A percentile compares a stretch with the other conserved stretches of the same genome.
Conservation (phyloP, 106 monocot genomes). For the Dioscorea zingiberensis region DNA sequence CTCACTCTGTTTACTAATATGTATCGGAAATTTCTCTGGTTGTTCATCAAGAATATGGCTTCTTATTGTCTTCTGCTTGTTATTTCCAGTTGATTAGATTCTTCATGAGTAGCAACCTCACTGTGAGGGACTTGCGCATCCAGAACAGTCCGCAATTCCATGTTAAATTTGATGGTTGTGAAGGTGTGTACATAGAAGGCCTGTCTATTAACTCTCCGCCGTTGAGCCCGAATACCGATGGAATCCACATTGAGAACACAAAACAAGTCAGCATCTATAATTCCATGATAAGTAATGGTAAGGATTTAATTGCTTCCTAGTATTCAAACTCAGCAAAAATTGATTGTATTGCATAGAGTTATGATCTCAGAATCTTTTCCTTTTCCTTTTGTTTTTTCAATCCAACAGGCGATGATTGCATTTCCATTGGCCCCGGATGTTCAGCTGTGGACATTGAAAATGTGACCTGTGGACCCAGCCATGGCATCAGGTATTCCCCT, state of each 20-base stretch:
- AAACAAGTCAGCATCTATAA: constrained; percentile 75
- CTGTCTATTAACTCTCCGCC: constrained; percentile 77
- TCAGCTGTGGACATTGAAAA: constrained; percentile 70
- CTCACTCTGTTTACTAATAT: background rate
- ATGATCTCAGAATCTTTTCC: background rate
- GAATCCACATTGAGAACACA: constrained; percentile 85
- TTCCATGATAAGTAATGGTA: constrained; percentile 80
- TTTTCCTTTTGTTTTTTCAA: background rate
- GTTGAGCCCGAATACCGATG: constrained; percentile 89
- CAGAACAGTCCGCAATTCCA: constrained; percentile 97
- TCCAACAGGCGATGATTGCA: constrained; percentile 83
- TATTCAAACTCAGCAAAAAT: background rate
- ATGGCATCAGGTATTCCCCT: constrained; percentile 65
- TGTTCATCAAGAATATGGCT: background rate
- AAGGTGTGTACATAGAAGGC: constrained; percentile 73
- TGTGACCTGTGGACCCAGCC: constrained; percentile 81
- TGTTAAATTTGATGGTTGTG: constrained; percentile 80
- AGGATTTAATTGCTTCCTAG: background rate
- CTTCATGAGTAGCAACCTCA: constrained; percentile 75
- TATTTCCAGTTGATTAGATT: constrained; percentile 75
- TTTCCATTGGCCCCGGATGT: constrained; percentile 88
- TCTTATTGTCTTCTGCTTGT: background rate
- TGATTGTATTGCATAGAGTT: background rate
- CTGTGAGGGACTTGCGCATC: constrained; percentile 48
- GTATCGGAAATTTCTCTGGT: too few species aligned